Conservation (phyloP, 192 early-diverging fungal species). For the Umbelopsis vinacea region DNA sequence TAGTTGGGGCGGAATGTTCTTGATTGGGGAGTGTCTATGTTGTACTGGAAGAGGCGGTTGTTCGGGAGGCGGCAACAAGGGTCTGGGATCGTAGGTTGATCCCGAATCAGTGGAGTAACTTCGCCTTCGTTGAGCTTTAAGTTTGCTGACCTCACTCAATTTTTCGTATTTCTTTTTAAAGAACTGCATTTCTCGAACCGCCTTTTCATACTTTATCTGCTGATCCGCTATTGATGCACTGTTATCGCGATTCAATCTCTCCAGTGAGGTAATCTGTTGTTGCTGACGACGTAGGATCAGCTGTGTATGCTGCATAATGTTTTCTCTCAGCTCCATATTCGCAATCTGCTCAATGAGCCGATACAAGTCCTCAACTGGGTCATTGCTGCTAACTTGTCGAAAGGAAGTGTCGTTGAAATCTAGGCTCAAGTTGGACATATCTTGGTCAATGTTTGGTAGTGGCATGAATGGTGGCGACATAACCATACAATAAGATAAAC, state of each 20-base stretch:
- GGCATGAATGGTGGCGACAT: conserved; percentile 17
- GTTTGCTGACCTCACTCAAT: conserved; percentile 2
- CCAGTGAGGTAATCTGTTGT: conserved; percentile 2
- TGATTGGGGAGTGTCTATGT: conserved; percentile 12
- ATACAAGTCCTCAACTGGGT: conserved; percentile 1
- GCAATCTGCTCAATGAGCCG: conserved; percentile 16
- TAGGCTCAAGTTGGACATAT: conserved; percentile 21
- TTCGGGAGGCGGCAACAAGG: not conserved
- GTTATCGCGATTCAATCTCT: conserved; percentile 1
- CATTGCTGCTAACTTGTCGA: not conserved
- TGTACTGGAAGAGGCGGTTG: conserved; percentile 13
- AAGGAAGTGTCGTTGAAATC: not conserved
- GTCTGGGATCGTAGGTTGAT: conserved; percentile 1
- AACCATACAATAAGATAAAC: not conserved
- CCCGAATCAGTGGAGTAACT: conserved; percentile 21
- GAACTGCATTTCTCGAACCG: conserved; percentile 44
- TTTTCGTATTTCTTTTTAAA: conserved; percentile 41
- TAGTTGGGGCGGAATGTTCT: conserved; percentile 21
- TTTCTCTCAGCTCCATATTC: not conserved
- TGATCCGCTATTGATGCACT: conserved; percentile 13
- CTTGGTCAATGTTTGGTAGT: conserved; percentile 18
- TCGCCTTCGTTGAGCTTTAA: conserved; percentile 17
- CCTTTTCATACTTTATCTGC: conserved; percentile 38
- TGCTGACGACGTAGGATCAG: not conserved
- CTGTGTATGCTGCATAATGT: not conserved